These are phyloP conservation scores for Sclerospora graminicola DNA, from an alignment of 352 stramenopile species.

Conservation along the genomic window DNA sequence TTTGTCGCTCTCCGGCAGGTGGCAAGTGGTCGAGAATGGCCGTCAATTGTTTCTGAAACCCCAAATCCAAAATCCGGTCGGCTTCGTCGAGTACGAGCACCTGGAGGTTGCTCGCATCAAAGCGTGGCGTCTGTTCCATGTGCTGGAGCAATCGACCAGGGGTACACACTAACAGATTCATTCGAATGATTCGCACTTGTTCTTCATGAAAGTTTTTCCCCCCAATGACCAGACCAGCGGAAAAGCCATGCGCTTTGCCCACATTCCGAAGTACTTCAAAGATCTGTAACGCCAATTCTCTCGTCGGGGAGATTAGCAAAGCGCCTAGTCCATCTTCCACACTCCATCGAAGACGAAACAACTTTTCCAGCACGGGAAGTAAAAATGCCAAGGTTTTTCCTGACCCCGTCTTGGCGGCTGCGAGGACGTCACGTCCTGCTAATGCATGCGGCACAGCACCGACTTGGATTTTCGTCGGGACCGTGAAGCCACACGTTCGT, in stretches of 20 bases:
- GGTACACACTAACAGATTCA: conserved; percentile 97
- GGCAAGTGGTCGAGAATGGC: conserved; percentile 96
- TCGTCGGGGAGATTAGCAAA: conserved; percentile 95
- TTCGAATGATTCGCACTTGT: conserved; percentile 88
- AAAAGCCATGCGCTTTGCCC: conserved; percentile 94
- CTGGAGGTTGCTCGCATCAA: conserved; percentile 91
- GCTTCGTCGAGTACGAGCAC: conserved; percentile 98
- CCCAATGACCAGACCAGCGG: conserved; percentile 93
- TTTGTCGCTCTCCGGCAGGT: conserved; percentile 78
- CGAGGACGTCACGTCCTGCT: conserved; percentile 85
- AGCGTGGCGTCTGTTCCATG: conserved; percentile 96
- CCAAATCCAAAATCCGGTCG: conserved; percentile 98
- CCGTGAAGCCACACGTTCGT: conserved; percentile 68
- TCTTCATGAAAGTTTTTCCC: conserved; percentile 94
- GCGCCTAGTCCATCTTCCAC: conserved; percentile 91
- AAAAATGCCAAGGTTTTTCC: conserved; percentile 92
- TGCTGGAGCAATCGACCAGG: conserved; percentile 96
- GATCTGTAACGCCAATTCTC: conserved; percentile 98
- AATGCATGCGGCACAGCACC: conserved; percentile 82
- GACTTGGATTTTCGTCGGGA: conserved; percentile 86
- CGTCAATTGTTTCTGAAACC: conserved; percentile 98
- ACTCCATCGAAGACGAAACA: conserved; percentile 83
- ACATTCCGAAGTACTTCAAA: conserved; percentile 96
- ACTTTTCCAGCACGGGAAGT: conserved; percentile 83
- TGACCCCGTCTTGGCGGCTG: conserved; percentile 88